Percentiles rank a stretch among this genome's conserved stretches.
phyloP scores from a whole-genome alignment of 441 rosid species.

The Croton laevigatus region DNA sequence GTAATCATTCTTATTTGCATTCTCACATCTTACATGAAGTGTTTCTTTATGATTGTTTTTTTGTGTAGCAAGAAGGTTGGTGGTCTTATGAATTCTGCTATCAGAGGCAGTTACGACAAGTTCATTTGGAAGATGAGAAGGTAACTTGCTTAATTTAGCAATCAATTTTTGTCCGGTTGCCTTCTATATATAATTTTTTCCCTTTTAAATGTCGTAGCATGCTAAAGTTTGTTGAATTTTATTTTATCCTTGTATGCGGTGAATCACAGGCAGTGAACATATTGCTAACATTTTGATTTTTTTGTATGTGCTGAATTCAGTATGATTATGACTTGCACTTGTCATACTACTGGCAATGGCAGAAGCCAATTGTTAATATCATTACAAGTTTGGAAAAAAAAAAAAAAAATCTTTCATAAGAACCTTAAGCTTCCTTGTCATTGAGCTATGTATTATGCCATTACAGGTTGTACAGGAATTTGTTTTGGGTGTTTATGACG shows the following conservation, averaged over 20 bases:
- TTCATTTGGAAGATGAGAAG: constrained; percentile 72
- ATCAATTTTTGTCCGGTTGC: constrained; percentile 6
- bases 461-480: constrained; percentile 77
- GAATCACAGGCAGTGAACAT: background rate
- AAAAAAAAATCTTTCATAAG: background rate
- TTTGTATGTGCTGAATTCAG: background rate
- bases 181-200: constrained; percentile 6
- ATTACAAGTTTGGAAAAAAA: background rate
- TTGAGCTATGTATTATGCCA: constrained; percentile 7
- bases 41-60: constrained; percentile 5
- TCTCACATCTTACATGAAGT: background rate
- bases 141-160: constrained; percentile 30
- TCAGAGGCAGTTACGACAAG: constrained; percentile 47
- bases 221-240: constrained; percentile 5
- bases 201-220: constrained; percentile 12
- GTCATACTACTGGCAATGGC: background rate
- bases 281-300: background rate
- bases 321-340: background rate
- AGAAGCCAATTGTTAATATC: background rate
- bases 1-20: background rate
- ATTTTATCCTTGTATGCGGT: background rate
- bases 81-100: constrained; percentile 96
- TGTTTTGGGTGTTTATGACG: constrained; percentile 69
- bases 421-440: constrained; percentile 1
- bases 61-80: constrained; percentile 95